A percentile compares a stretch with the other conserved stretches of the same genome.
These are phyloP conservation scores for Protomyces inundatus DNA, from an alignment of 1,139 yeast genomes.

Conservation along the genomic window DNA sequence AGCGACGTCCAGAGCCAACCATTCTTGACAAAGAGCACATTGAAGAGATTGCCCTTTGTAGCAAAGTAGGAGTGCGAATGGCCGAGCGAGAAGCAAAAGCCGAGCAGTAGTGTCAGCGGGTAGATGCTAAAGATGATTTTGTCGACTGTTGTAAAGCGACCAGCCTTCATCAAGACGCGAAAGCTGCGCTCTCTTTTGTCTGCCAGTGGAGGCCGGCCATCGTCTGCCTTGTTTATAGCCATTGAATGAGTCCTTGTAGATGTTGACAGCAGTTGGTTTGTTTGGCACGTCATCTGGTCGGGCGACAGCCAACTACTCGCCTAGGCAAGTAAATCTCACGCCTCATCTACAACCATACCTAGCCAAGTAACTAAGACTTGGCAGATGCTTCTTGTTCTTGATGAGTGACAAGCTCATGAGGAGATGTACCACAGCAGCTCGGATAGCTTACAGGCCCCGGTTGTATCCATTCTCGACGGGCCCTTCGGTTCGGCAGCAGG, in stretches of 20 bases:
- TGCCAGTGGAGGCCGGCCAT: background rate
- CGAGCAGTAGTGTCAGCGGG: constrained; percentile 15
- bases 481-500: background rate
- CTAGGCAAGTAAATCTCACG: no score
- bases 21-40: constrained; percentile 67
- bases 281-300: no score
- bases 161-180: background rate
- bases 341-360: no score
- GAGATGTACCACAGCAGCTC: background rate
- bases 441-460: background rate
- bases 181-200: background rate
- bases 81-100: constrained; percentile 18
- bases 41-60: constrained; percentile 59
- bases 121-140: constrained; percentile 14
- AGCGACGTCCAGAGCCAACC: constrained; percentile 93
- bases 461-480: background rate
- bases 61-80: constrained; percentile 44
- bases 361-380: no score
- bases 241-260: no score
- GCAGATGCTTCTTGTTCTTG: no score
- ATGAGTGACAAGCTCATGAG: background rate
- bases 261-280: no score
- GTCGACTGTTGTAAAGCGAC: constrained; percentile 12
- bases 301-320: no score
- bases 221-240: background rate